Base-by-base conservation (phyloP, 768 basidiomycete genomes). In the Boletus fagicola region DNA sequence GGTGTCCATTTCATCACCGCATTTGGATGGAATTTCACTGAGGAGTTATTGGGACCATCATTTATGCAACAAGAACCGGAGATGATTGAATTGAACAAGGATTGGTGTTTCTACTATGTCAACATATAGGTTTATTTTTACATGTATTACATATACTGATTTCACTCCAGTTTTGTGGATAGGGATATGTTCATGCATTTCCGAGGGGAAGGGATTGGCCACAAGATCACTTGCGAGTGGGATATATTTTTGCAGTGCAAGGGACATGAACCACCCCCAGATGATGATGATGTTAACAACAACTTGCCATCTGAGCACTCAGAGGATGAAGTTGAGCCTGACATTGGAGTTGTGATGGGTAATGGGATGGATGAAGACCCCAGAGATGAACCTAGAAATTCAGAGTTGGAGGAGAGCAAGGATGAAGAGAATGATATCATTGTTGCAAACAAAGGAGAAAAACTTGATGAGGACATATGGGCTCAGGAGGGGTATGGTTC, bases 1-100 rank as follows among this genome's bases (percentile, higher is more conserved):
- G 75, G 65, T 0, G 66, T 61, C 1, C 80, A 83, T 57, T 56
- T 83, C 2, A 72, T 82, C 10, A 80, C 79, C 0, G 76, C 65
- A 0, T 81, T 78, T 36, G 10, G 45, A 30, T 30, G 16, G 18
- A 18, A 18, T 11, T 1, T 12, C 4, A 47, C 45, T 3, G 4
- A 26, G 4, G 18, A 47, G 3, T 31, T 45, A 4, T 40, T 52
- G 7, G 20, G 22, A 1, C 63, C 61, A 13, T 48, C 43, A 3
- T 35, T 62, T n/a, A 30, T 38, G 4, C 42, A 40, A 13, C 51
- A 35, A 22, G 45, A 49, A n/a, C n/a, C 38, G 2, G n/a, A 42
- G 12, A 1, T 0, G 18, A 67, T 28, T 26, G 50, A 7, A 6
- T 13, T 16, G 1, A 4, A 43, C n/a, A 12, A 36, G 0, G 74